A percentile compares a stretch with the other conserved stretches of the same genome.
Evolutionary conservation across 1,139 yeast species (phyloP).

Genomic region (Zygosaccharomyces sapae): DNA sequence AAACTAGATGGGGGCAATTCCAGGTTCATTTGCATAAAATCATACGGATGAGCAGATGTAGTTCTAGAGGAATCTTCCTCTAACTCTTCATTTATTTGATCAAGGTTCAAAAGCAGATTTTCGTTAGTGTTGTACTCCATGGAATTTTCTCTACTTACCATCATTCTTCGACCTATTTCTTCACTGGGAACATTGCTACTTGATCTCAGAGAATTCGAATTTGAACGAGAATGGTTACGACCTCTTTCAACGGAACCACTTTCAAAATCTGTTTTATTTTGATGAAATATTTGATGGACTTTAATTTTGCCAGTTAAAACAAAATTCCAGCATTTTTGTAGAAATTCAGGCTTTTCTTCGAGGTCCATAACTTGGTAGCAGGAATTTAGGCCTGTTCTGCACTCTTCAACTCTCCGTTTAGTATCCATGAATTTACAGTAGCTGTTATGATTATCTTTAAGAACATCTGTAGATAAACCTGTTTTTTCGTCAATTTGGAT

Average conservation of each 20-base stretch:
- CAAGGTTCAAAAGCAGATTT: conserved; percentile 24
- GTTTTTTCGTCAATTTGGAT: conserved; percentile 26
- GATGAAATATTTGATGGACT: neutral
- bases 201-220: conserved; percentile 26
- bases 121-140: conserved; percentile 8
- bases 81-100: conserved; percentile 31
- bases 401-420: conserved; percentile 5
- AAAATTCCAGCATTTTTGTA: conserved; percentile 17
- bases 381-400: neutral
- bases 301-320: conserved; percentile 2
- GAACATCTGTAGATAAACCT: conserved; percentile 27
- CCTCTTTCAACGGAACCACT: conserved; percentile 22
- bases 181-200: conserved; percentile 25
- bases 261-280: neutral
- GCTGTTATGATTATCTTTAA: conserved; percentile 24
- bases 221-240: conserved; percentile 19
- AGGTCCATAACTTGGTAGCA: conserved; percentile 13
- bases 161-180: conserved; percentile 29
- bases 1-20: conserved; percentile 34
- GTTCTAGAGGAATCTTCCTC: conserved; percentile 16
- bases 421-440: conserved; percentile 26
- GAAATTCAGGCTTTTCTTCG: conserved; percentile 11
- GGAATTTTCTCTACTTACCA: conserved; percentile 11
- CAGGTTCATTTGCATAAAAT: conserved; percentile 25
- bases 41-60: conserved; percentile 12